These are phyloP conservation scores for Aspergillus ochraceoroseus DNA, from an alignment of 2,329 filamentous ascomycete genomes.

Conservation along the genomic window DNA sequence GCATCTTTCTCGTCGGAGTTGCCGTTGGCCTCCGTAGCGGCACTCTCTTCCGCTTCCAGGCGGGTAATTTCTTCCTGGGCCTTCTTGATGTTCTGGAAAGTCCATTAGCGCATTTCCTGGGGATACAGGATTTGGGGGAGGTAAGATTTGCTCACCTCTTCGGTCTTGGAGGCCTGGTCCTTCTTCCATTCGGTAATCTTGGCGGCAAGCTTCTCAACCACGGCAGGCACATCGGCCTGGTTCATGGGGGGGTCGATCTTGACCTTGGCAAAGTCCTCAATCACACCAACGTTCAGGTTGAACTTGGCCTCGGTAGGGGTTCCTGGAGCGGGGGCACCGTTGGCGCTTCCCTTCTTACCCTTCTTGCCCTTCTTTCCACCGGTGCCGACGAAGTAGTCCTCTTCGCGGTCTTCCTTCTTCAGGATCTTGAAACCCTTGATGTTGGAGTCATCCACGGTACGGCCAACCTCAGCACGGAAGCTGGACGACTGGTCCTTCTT, in stretches of 20 bases:
- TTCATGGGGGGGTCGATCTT: slow-evolving; percentile 84
- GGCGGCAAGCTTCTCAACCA: slow-evolving; percentile 82
- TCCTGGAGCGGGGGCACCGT: slow-evolving; percentile 47
- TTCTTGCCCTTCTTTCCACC: slow-evolving; percentile 85
- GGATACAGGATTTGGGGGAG: too few relatives aligned
- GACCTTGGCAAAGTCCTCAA: slow-evolving; percentile 82
- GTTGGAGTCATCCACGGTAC: slow-evolving; percentile 76
- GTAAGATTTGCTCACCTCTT: slow-evolving; percentile 63
- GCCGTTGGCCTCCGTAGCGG: slow-evolving; percentile 42
- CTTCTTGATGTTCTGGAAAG: slow-evolving; percentile 98
- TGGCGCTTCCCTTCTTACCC: slow-evolving; percentile 63
- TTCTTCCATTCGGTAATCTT: slow-evolving; percentile 90
- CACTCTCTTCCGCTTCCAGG: slow-evolving; percentile 65
- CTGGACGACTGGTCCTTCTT: slow-evolving; percentile 55
- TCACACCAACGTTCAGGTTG: slow-evolving; percentile 83
- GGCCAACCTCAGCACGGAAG: slow-evolving; percentile 71
- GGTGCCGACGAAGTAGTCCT: slow-evolving; percentile 71
- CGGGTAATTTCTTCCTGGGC: slow-evolving; percentile 92
- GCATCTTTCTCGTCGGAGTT: slow-evolving; percentile 54
- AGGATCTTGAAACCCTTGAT: slow-evolving; percentile 80
- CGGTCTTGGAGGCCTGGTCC: slow-evolving; percentile 82
- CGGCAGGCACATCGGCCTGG: slow-evolving; percentile 70
- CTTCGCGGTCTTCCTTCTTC: slow-evolving; percentile 81
- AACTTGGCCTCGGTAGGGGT: slow-evolving; percentile 58
- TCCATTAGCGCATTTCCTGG: too few relatives aligned